A percentile compares a stretch with the other conserved stretches of the same genome.
phyloP scores from a whole-genome alignment of 805 yeast genomes.

The Myxozyma geophila region DNA sequence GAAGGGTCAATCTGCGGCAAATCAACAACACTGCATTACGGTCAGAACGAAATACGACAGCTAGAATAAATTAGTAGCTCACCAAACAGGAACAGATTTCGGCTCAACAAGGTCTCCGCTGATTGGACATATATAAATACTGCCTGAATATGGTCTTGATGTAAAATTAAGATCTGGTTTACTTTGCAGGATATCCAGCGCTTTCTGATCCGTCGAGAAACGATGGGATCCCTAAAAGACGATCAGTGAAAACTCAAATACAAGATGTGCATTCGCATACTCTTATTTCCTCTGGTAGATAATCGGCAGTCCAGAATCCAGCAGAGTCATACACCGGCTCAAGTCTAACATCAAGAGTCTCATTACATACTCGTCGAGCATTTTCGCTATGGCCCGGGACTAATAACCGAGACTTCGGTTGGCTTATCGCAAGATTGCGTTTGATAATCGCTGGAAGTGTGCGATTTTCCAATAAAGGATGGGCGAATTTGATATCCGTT shows the following conservation, averaged over 20 bases:
- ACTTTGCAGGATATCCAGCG: not conserved
- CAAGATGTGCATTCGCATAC: not conserved
- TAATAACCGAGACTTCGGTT: not conserved
- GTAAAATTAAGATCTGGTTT: not conserved
- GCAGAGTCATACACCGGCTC: not conserved
- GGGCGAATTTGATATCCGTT: not conserved
- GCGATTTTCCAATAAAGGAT: not conserved
- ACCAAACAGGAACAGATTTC: not conserved
- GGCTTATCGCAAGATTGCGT: not conserved
- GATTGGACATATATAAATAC: constrained; percentile 8
- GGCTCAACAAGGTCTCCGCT: constrained; percentile 12
- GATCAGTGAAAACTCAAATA: not conserved
- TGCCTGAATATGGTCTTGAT: not conserved
- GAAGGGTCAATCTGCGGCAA: not conserved
- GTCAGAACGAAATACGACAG: not conserved
- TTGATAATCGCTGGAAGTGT: constrained; percentile 7
- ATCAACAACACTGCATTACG: not conserved
- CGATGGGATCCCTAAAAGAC: constrained; percentile 10
- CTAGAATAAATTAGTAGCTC: not conserved
- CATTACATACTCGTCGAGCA: not conserved
- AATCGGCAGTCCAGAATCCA: not conserved
- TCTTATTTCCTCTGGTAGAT: not conserved
- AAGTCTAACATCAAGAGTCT: not conserved
- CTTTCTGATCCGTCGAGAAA: not conserved
- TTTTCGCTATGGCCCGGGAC: constrained; percentile 4